Base-by-base conservation (phyloP, 176 grass and related monocot species). In the Phoenix roebelenii region DNA sequence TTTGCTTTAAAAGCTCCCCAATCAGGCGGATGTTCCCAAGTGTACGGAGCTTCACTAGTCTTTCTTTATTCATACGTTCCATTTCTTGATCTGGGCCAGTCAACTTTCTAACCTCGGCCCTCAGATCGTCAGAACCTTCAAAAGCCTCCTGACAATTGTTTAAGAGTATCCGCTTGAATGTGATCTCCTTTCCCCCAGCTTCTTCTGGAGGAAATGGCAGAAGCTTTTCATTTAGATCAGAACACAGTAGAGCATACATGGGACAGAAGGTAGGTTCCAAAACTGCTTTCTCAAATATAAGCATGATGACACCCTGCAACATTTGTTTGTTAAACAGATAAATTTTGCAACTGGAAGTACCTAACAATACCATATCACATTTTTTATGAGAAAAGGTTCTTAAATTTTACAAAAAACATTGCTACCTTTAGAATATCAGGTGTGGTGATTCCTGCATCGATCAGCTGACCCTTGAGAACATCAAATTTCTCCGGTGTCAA, bases 401-500 rank as follows among this genome's bases (percentile, higher is more conserved):
- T 14, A 14, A 44, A 44, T 44, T 44, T 9, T 44, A 44, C 35
- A 44, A 44, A 44, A 44, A 44, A 44, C 10, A 62, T 73, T 52
- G 72, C 44, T 68, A 95, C 85, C 89, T 89, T 82, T 69, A 95
- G 73, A 72, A 95, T 85, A 76, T 95, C 89, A 65, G 75, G 71
- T 68, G 89, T 89, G 20, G 81, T 85, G 66, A 95, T 88, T 68
- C 85, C 85, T 76, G 89, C 69, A 64, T 95, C 89, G 4, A 95
- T 76, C 58, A 95, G 49, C 72, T 95, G 89, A 52, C 81, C 89
- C 71, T 95, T 95, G 29, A 95, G 89, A 50, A 95, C 48, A 89
- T 95, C 85, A 60, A 95, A 95, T 67, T 95, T 95, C 78, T 95
- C 89, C 4, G 89, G 89, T 25, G 89, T 95, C 76, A 95, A 74